Percentiles rank a stretch among this genome's conserved stretches.
phyloP scores from a whole-genome alignment of 108 stramenopile species.

The Skeletonema menzelii region DNA sequence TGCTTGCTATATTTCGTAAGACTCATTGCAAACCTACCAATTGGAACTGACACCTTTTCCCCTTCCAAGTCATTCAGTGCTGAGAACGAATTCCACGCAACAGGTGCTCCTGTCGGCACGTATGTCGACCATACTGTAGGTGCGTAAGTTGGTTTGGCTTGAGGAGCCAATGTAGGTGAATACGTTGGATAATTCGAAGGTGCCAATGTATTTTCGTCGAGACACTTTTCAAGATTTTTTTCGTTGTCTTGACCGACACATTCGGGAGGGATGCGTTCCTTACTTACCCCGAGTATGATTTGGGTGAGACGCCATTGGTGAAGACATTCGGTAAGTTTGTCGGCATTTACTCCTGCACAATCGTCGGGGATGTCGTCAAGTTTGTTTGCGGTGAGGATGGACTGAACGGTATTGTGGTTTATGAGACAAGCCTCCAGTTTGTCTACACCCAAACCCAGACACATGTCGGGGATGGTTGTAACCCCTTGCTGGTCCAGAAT shows the following conservation, averaged over 20 bases:
- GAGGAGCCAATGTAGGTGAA: background rate
- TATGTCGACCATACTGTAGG: background rate
- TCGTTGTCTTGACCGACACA: background rate
- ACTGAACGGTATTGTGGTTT: background rate
- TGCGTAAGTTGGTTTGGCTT: background rate
- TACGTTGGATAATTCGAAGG: background rate
- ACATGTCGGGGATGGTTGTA: background rate
- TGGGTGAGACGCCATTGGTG: background rate
- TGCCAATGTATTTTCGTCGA: background rate
- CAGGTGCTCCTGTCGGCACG: background rate
- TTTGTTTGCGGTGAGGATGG: background rate
- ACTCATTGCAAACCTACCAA: background rate
- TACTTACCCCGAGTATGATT: background rate
- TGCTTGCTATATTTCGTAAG: background rate
- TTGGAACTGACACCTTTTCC: background rate
- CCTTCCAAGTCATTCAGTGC: too few species aligned
- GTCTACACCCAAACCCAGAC: background rate
- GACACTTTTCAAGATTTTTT: background rate
- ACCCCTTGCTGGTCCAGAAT: background rate
- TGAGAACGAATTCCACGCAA: background rate
- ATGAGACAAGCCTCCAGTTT: background rate
- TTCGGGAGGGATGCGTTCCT: background rate
- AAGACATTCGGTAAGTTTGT: background rate
- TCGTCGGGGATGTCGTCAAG: background rate
- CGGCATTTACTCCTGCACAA: background rate